Evolutionary conservation across 345 rosid genomes (phyloP).

Genomic region (Eucalyptus dawsonii): DNA sequence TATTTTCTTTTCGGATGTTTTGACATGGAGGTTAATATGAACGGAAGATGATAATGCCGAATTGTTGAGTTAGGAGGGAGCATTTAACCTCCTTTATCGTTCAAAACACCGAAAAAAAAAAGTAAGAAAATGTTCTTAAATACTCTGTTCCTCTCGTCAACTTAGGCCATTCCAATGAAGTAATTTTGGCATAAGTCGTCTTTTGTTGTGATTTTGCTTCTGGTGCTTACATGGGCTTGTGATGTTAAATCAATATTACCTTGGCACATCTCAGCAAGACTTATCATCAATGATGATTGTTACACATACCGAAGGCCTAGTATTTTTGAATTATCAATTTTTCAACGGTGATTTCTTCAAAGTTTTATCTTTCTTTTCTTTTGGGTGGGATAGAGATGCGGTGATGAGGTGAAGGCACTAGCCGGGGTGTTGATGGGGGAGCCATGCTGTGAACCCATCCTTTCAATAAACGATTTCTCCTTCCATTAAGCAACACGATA

Average conservation of each 20-base stretch:
- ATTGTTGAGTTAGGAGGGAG: not conserved
- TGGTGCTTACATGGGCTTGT: constrained; percentile 22
- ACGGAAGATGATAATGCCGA: not conserved
- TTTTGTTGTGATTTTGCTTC: not conserved
- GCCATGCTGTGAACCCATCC: constrained; percentile 55
- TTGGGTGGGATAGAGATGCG: not conserved
- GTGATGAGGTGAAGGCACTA: constrained; percentile 64
- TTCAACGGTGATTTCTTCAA: not conserved
- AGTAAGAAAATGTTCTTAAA: not conserved
- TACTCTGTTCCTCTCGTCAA: not conserved
- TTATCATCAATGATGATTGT: constrained; percentile 67
- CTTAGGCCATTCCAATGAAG: not conserved
- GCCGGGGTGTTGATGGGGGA: constrained; percentile 62
- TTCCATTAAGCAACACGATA: constrained; percentile 66
- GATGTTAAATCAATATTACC: constrained; percentile 52
- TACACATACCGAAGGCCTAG: constrained; percentile 87
- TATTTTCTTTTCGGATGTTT: not conserved
- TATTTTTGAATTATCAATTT: not conserved
- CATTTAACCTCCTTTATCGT: not conserved
- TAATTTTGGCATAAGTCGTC: not conserved
- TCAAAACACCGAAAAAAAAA: not conserved
- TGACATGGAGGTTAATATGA: not conserved
- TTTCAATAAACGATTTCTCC: constrained; percentile 76
- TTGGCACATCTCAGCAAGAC: constrained; percentile 97
- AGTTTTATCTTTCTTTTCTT: not conserved